Percentiles rank a stretch among this genome's conserved stretches.
phyloP scores from a whole-genome alignment of 169 alveolate species.

The Eimeria necatrix region DNA sequence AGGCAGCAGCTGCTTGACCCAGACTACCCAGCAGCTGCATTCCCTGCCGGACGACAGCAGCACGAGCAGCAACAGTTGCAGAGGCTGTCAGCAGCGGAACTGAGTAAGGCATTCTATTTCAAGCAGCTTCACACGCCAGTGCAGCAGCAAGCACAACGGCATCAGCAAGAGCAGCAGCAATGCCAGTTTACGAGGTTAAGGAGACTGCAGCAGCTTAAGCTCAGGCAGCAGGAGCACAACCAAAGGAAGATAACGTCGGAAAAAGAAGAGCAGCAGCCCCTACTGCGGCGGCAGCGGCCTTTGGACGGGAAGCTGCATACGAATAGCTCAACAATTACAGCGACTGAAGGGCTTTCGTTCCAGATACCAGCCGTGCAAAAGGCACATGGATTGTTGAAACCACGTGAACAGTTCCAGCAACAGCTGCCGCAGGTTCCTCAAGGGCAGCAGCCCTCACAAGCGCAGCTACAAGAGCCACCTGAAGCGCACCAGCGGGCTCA shows the following conservation, averaged over 20 bases:
- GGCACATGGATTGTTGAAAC: not conserved
- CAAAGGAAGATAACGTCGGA: not conserved
- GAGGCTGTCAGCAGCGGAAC: slow-evolving; percentile 42
- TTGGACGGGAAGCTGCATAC: not conserved
- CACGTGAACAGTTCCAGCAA: slow-evolving; percentile 1
- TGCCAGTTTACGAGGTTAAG: not conserved
- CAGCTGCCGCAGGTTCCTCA: not conserved
- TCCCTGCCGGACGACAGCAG: not conserved
- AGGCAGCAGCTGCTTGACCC: slow-evolving; percentile 78
- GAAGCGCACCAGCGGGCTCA: not conserved
- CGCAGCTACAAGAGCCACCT: slow-evolving; percentile 10
- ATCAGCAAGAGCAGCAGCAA: slow-evolving; percentile 34
- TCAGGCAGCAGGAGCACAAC: slow-evolving; percentile 48
- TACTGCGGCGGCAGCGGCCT: slow-evolving; percentile 21
- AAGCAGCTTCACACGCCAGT: not conserved
- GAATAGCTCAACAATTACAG: slow-evolving; percentile 31
- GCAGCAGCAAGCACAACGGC: not conserved
- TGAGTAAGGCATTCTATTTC: slow-evolving; percentile 37
- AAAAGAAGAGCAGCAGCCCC: slow-evolving; percentile 31
- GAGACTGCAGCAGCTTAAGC: slow-evolving; percentile 36
- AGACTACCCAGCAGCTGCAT: slow-evolving; percentile 58
- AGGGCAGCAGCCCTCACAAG: slow-evolving; percentile 1
- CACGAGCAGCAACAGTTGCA: not conserved
- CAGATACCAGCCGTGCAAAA: not conserved
- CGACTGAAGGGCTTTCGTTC: not conserved